Percentiles rank a stretch among this genome's conserved stretches.
Evolutionary conservation across 805 yeast genomes (phyloP).

Genomic region (Zygosaccharomyces kombuchaensis): DNA sequence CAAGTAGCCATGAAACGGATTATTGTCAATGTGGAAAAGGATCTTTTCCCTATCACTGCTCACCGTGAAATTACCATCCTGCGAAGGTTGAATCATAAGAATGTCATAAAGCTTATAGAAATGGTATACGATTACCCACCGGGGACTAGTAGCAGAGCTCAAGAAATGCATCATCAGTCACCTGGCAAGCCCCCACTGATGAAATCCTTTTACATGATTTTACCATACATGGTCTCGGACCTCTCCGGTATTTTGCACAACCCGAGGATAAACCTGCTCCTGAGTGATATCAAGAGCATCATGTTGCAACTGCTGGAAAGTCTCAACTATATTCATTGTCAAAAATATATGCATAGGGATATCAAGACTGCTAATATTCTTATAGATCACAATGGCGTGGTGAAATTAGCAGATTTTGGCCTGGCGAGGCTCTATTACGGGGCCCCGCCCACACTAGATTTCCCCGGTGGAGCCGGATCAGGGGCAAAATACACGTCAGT

Average conservation of each 20-base stretch:
- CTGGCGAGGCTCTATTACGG: conserved; percentile 76
- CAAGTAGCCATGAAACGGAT: conserved; percentile 86
- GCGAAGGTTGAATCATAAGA: conserved; percentile 61
- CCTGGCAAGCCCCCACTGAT: conserved; percentile 9
- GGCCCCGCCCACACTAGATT: conserved; percentile 46
- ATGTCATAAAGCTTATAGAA: conserved; percentile 73
- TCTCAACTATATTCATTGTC: conserved; percentile 64
- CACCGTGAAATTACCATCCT: conserved; percentile 84
- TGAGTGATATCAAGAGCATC: conserved; percentile 76
- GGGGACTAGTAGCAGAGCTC: conserved; percentile 11
- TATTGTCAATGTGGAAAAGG: conserved; percentile 45
- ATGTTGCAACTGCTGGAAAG: conserved; percentile 77
- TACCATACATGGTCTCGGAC: conserved; percentile 91
- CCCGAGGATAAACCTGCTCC: conserved; percentile 55
- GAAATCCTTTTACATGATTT: conserved; percentile 69
- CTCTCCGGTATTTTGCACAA: conserved; percentile 85
- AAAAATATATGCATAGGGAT: conserved; percentile 72
- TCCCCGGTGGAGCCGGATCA: conserved; percentile 42
- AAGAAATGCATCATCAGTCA: conserved; percentile 10
- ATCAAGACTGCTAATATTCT: conserved; percentile 95
- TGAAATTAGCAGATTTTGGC: conserved; percentile 95
- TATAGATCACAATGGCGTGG: conserved; percentile 65
- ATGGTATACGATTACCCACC: conserved; percentile 58
- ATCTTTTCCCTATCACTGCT: conserved; percentile 89
- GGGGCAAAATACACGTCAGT: conserved; percentile 49